Percentiles rank a stretch among this genome's conserved stretches.
Evolutionary conservation across 2,329 filamentous ascomycete genomes (phyloP).

Genomic region (Lachnellula suecica): DNA sequence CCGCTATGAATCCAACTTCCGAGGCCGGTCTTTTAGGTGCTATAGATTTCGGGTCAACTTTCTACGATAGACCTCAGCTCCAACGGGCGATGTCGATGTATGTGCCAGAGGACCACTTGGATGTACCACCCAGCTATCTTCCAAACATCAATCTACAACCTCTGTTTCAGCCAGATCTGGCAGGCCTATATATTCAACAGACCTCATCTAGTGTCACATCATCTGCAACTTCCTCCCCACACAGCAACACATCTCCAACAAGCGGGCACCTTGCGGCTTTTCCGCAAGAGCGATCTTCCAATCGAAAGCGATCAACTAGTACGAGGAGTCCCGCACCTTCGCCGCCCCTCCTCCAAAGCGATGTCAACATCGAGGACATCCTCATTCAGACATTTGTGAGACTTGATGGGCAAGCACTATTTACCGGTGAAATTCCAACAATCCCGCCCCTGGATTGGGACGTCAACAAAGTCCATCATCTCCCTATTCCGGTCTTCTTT

Average conservation of each 20-base stretch:
- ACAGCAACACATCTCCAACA: constrained; percentile 5
- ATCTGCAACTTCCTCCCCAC: constrained; percentile 4
- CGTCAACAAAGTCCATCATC: constrained; percentile 25
- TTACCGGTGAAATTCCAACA: constrained; percentile 26
- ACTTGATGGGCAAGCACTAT: constrained; percentile 27
- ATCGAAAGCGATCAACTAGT: constrained; percentile 18
- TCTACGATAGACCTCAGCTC: neutral
- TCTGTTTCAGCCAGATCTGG: neutral
- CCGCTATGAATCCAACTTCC: neutral
- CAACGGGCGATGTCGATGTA: constrained; percentile 1
- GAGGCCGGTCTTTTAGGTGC: neutral
- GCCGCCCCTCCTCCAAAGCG: constrained; percentile 23
- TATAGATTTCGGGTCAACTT: neutral
- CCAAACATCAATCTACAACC: constrained; percentile 1
- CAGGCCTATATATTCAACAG: neutral
- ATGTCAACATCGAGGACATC: constrained; percentile 28
- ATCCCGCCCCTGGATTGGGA: constrained; percentile 30
- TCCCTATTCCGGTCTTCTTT: constrained; percentile 27
- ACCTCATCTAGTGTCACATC: neutral
- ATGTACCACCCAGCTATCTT: constrained; percentile 7
- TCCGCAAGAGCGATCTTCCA: constrained; percentile 12
- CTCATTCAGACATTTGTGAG: constrained; percentile 30
- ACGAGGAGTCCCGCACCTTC: constrained; percentile 15
- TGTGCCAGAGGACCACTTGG: constrained; percentile 3
- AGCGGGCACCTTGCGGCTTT: constrained; percentile 6